Conservation (phyloP, 2,329 filamentous ascomycete genomes). For the Myriosclerotinia curreyana region DNA sequence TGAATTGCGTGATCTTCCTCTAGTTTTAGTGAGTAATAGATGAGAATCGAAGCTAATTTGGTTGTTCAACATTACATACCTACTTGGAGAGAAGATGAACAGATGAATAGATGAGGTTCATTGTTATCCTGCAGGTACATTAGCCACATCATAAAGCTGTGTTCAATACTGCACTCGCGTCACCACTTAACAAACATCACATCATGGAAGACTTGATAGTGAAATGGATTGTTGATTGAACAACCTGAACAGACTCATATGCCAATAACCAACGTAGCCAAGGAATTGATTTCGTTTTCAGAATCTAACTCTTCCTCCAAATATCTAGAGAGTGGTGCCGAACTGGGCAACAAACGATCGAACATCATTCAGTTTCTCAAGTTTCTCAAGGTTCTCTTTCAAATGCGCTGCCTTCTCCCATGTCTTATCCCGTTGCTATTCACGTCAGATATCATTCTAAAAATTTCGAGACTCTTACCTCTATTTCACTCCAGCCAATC, state of each 20-base stretch:
- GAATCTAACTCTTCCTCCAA: not conserved
- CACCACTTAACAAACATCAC: not conserved
- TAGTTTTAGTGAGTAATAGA: too few species aligned
- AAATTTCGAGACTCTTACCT: not conserved
- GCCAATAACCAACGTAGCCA: too few species aligned
- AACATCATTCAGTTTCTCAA: not conserved
- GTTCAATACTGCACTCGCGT: too few species aligned
- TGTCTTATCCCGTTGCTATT: conserved; percentile 3
- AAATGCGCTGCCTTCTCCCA: not conserved
- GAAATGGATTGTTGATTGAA: too few species aligned
- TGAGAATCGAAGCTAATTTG: not conserved
- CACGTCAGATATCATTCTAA: not conserved
- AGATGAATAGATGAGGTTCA: not conserved
- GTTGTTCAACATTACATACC: not conserved
- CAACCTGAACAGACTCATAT: too few species aligned
- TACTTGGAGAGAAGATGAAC: not conserved
- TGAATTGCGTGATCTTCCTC: too few species aligned
- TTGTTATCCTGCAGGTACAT: not conserved
- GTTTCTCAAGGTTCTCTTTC: not conserved
- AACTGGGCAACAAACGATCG: conserved; percentile 10
- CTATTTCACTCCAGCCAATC: conserved; percentile 10
- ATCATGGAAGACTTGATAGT: too few species aligned
- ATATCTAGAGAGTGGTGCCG: not conserved
- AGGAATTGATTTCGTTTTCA: not conserved
- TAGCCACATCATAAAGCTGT: not conserved